Base-by-base conservation (phyloP, 805 yeast genomes). In the Priceomyces medius region DNA sequence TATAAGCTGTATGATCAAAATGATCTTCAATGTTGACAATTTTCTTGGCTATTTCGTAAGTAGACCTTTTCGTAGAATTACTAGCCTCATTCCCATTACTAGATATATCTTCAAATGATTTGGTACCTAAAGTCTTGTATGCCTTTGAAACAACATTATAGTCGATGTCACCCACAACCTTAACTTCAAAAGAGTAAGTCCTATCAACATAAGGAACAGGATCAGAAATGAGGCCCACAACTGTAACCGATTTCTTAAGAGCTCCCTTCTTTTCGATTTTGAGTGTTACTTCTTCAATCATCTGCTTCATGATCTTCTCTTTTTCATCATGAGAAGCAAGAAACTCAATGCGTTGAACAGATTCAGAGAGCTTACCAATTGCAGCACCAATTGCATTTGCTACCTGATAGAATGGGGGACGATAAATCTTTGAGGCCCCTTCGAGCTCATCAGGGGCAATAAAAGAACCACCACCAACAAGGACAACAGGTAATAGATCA, bases 381-480 rank as follows among this genome's bases (percentile, higher is more conserved):
- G 33, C 33, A 17, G 33, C 33, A 36, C 33, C 33, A 40, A 74
- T 71, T 3, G 79, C 80, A 54, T 74, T 74, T 4, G 77, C 77
- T 39, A 71, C 74, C 31, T 63, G 61, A 50, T 53, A 64, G 45
- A 45, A 72, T 21, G 67, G 66, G 2, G 77, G 77, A 38, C 66
- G 55, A 35, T 71, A 51, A 5, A 74, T 71, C 31, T 59, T 54
- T 1, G 73, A 64, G 5, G 74, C 72, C 20, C 78, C 77, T 10
- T 61, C 59, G 10, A 71, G 39, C 3, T 74, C 71, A n/a, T 64
- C 66, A 13, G 50, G 51, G 3, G 44, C 34, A 40, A 74, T 69
- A 42, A 74, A 64, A 2, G 79, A 73, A 7, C 78, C 79, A 27
- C 79, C 79, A 31, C 79, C 79, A 28, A 74, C 79, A 4, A 71